phyloP scores from a whole-genome alignment of 768 basidiomycete genomes.

The Tubosaeta sp. region DNA sequence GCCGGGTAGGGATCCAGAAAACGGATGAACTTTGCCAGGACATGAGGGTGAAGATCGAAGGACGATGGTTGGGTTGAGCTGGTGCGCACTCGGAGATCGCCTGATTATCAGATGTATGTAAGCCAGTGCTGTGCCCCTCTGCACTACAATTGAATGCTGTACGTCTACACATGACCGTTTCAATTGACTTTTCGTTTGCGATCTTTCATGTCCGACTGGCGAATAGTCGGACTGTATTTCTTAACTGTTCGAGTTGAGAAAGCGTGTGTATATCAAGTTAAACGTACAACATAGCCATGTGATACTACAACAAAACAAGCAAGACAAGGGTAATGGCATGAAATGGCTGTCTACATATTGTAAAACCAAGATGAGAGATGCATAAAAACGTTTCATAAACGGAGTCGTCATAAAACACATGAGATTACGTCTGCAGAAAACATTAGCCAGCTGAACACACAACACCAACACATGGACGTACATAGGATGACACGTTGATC shows the following conservation, averaged over 20 bases:
- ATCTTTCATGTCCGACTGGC: too few species aligned
- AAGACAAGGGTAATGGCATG: background rate
- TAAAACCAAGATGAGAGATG: background rate
- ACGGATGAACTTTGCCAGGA: slow-evolving; percentile 70
- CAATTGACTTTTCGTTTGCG: background rate
- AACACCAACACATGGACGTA: slow-evolving; percentile 2
- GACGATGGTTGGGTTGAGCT: background rate
- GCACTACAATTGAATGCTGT: background rate
- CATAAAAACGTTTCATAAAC: slow-evolving; percentile 6
- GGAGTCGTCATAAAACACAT: background rate
- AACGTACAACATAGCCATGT: background rate
- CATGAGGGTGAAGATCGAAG: slow-evolving; percentile 36
- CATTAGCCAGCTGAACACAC: slow-evolving; percentile 3
- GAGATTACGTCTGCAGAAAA: slow-evolving; percentile 5
- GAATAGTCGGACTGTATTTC: too few species aligned
- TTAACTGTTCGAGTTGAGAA: too few species aligned
- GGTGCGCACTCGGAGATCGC: slow-evolving; percentile 22
- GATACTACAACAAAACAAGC: background rate
- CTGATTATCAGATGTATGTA: slow-evolving; percentile 30
- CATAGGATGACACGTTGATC: slow-evolving; percentile 17
- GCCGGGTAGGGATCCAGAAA: background rate
- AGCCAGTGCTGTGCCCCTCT: slow-evolving; percentile 18
- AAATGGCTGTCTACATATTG: background rate
- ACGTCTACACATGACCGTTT: background rate
- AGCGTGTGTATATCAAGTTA: background rate